Evolutionary conservation across 106 monocot species (phyloP).

Genomic region (Gastrodia elata): DNA sequence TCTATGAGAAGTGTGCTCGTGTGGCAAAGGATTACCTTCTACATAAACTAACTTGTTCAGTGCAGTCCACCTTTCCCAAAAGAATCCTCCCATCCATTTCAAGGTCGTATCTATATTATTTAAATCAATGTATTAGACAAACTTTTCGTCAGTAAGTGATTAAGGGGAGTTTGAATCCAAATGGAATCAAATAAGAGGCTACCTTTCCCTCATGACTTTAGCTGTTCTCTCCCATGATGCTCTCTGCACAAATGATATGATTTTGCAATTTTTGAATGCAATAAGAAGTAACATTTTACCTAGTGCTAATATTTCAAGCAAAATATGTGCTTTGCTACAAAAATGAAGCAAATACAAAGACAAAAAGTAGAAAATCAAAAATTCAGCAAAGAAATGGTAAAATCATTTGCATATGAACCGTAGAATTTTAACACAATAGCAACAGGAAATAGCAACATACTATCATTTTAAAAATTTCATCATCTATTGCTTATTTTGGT

Average conservation of each 20-base stretch:
- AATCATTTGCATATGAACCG: background rate
- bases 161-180: background rate
- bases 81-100: constrained; percentile 86
- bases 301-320: background rate
- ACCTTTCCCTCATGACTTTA: constrained; percentile 63
- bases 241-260: constrained; percentile 36
- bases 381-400: background rate
- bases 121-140: background rate
- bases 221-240: constrained; percentile 86
- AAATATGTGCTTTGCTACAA: background rate
- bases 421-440: too few relatives aligned
- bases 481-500: background rate
- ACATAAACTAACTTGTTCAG: constrained; percentile 60
- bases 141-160: background rate
- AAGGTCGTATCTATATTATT: constrained; percentile 68
- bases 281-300: background rate
- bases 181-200: constrained; percentile 1
- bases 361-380: background rate
- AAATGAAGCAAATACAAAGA: background rate
- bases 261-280: background rate
- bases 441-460: background rate
- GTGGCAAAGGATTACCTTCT: constrained; percentile 48
- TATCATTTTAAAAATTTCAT: background rate
- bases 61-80: constrained; percentile 90
- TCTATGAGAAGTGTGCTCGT: background rate